These are phyloP conservation scores for Lodderomyces parapsilosis DNA, from an alignment of 1,139 yeast genomes.

Conservation along the genomic window DNA sequence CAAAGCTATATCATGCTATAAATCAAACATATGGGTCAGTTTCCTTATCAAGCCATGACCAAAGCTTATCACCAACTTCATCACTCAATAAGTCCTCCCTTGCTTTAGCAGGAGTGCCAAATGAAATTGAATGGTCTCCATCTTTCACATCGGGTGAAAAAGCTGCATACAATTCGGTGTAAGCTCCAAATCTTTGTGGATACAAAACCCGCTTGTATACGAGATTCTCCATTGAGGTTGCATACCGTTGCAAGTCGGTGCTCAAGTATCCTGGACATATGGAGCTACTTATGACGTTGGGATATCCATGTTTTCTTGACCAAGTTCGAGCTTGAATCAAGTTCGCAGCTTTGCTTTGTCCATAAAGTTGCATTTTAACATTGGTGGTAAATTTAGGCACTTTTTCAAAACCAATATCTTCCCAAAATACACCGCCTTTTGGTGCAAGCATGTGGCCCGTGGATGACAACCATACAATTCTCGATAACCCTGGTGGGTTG, in stretches of 20 bases:
- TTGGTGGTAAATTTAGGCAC: not conserved
- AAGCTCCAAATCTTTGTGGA: constrained; percentile 19
- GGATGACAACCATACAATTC: constrained; percentile 52
- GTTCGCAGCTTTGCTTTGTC: constrained; percentile 50
- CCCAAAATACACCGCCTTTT: constrained; percentile 41
- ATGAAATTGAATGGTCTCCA: constrained; percentile 20
- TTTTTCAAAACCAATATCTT: constrained; percentile 26
- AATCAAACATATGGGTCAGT: constrained; percentile 12
- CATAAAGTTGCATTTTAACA: constrained; percentile 24
- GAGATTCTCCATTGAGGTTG: constrained; percentile 11
- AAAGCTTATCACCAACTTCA: constrained; percentile 14
- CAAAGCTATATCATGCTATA: too few species aligned
- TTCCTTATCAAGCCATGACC: constrained; percentile 12
- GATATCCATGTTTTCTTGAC: constrained; percentile 35
- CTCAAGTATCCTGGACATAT: constrained; percentile 46
- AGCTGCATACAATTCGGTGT: constrained; percentile 23
- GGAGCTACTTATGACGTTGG: constrained; percentile 36
- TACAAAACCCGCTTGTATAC: constrained; percentile 7
- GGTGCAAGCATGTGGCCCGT: constrained; percentile 36
- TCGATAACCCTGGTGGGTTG: constrained; percentile 16
- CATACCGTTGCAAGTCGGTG: constrained; percentile 41
- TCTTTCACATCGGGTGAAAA: constrained; percentile 19
- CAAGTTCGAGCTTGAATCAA: constrained; percentile 43
- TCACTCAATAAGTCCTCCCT: constrained; percentile 13
- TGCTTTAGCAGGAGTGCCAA: constrained; percentile 23